phyloP scores from a whole-genome alignment of 768 basidiomycete genomes.

The Inosperma sp. region DNA sequence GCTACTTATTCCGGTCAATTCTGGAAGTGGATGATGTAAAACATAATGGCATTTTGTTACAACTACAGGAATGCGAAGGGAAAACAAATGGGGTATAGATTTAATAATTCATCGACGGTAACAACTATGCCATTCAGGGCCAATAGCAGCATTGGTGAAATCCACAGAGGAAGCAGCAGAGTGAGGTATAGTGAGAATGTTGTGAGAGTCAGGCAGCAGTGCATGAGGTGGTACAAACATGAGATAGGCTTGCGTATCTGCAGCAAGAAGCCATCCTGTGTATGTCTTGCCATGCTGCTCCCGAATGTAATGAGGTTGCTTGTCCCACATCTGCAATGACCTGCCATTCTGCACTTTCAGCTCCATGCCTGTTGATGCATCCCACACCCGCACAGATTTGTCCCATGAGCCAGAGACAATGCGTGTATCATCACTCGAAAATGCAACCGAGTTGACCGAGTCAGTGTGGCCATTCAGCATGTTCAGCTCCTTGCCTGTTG shows the following conservation, averaged over 20 bases:
- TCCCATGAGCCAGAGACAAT: constrained; percentile 20
- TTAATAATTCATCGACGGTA: background rate
- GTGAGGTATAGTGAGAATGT: background rate
- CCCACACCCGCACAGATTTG: constrained; percentile 3
- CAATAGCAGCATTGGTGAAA: background rate
- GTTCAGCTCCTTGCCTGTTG: background rate
- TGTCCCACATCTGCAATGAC: background rate
- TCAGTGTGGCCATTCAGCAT: background rate
- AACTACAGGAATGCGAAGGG: no score
- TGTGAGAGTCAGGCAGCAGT: background rate
- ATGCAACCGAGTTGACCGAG: constrained; percentile 4
- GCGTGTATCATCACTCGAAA: constrained; percentile 16
- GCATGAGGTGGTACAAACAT: no score
- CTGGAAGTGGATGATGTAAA: no score
- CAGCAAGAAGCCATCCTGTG: background rate
- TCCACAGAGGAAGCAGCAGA: background rate
- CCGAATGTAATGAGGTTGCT: background rate
- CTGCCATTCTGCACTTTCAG: background rate
- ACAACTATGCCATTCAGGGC: background rate
- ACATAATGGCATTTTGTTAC: no score
- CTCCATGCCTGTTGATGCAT: constrained; percentile 1
- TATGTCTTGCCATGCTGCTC: background rate
- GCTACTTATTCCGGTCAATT: no score
- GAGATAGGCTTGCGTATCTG: background rate
- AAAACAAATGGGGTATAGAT: no score